phyloP scores from a whole-genome alignment of 179 eudicot genomes.

The Carnegiea gigantea region DNA sequence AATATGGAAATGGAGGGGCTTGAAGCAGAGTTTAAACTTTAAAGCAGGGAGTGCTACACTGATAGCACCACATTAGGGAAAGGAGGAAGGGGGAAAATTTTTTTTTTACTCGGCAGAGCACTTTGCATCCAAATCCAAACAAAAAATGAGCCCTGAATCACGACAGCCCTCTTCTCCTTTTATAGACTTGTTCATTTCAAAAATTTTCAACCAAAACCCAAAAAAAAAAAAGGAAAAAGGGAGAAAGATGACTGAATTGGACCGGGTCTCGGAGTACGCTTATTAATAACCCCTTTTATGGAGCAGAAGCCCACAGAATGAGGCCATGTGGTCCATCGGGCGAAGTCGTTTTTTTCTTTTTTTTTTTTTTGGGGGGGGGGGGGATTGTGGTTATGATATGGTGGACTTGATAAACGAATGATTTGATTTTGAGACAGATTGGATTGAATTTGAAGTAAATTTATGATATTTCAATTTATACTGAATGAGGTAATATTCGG shows the following conservation, averaged over 20 bases:
- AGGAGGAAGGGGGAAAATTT: not conserved
- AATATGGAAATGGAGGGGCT: not conserved
- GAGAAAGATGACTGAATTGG: not conserved
- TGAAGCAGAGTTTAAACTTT: not conserved
- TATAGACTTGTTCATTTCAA: constrained; percentile 20
- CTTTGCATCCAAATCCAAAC: constrained; percentile 3
- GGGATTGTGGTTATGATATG: no score
- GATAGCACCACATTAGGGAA: not conserved
- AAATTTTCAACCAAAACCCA: not conserved
- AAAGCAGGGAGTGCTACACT: not conserved
- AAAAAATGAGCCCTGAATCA: constrained; percentile 34
- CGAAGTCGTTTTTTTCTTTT: no score
- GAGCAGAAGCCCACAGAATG: constrained; percentile 3
- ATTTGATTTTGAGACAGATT: no score
- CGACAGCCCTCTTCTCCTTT: constrained; percentile 32
- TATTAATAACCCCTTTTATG: not conserved
- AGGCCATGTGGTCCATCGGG: no score
- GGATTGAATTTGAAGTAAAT: no score
- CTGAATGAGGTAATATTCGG: no score
- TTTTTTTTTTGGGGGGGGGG: no score
- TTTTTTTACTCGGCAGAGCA: not conserved
- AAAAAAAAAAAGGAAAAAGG: not conserved
- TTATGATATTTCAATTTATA: no score
- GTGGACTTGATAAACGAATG: no score
- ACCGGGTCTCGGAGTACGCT: not conserved